These are phyloP conservation scores for Sclerotinia trifoliorum DNA, from an alignment of 2,329 filamentous ascomycete species.

Conservation along the genomic window DNA sequence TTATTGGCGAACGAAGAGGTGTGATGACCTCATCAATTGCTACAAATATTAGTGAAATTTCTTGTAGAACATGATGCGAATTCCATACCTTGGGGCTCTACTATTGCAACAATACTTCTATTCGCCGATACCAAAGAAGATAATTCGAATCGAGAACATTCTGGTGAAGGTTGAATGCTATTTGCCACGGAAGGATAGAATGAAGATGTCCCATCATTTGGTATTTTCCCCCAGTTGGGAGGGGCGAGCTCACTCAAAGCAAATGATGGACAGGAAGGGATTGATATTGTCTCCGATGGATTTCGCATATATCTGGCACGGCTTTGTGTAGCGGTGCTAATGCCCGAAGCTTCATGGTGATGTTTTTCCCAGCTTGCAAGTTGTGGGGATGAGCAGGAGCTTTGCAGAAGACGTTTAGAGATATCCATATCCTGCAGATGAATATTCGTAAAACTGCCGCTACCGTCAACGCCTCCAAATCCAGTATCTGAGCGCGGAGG, in stretches of 20 bases:
- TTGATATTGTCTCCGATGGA: conserved; percentile 29
- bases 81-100: conserved; percentile 20
- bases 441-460: conserved; percentile 24
- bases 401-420: conserved; percentile 32
- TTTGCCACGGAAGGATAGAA: conserved; percentile 30
- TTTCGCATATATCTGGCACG: conserved; percentile 27
- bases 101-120: conserved; percentile 21
- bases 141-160: conserved; percentile 32
- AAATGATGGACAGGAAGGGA: conserved; percentile 19
- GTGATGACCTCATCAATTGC: neutral
- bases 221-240: conserved; percentile 29
- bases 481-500: conserved; percentile 23
- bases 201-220: conserved; percentile 31
- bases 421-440: conserved; percentile 39
- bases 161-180: conserved; percentile 31
- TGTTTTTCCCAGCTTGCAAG: conserved; percentile 29
- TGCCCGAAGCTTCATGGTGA: conserved; percentile 29
- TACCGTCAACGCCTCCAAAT: conserved; percentile 37
- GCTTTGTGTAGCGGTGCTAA: conserved; percentile 26
- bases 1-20: conserved; percentile 4
- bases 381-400: conserved; percentile 33
- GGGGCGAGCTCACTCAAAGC: conserved; percentile 31
- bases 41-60: neutral
- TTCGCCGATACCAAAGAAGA: conserved; percentile 23
- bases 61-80: neutral